These are phyloP conservation scores for Litchi chinensis DNA, from an alignment of 345 rosid genomes.

Conservation along the genomic window DNA sequence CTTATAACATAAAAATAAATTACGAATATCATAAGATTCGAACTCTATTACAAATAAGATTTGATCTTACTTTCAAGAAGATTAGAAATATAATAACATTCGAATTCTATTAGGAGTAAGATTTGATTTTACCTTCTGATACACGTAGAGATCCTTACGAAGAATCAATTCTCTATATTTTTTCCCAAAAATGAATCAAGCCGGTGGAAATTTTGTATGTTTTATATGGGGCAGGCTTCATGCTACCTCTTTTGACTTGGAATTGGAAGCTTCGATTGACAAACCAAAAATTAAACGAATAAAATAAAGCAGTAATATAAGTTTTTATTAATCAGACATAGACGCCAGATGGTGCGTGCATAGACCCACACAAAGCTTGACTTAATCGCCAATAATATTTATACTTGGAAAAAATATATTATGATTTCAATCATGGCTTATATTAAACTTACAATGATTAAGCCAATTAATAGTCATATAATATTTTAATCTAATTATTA, in stretches of 20 bases:
- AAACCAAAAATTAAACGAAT: background rate
- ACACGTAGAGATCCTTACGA: too few species aligned
- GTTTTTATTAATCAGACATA: background rate
- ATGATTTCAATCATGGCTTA: background rate
- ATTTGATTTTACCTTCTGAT: too few species aligned
- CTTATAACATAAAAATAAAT: too few species aligned
- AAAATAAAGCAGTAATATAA: background rate
- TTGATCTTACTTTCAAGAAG: too few species aligned
- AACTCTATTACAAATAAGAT: too few species aligned
- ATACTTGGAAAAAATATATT: background rate
- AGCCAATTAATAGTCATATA: background rate
- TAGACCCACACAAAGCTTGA: background rate
- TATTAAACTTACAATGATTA: background rate
- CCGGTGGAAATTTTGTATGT: slow-evolving; percentile 22
- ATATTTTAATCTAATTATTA: too few species aligned
- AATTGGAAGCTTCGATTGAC: background rate
- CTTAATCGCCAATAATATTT: background rate
- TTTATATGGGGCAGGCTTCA: background rate
- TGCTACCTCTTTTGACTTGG: slow-evolving; percentile 11
- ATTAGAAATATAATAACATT: too few species aligned
- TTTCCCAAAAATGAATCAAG: slow-evolving; percentile 7
- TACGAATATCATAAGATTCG: too few species aligned
- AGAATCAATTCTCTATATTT: background rate
- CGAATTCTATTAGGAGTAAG: too few species aligned
- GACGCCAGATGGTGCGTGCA: background rate